phyloP scores from a whole-genome alignment of 805 yeast species.

The Zygoascus biomembranicola region DNA sequence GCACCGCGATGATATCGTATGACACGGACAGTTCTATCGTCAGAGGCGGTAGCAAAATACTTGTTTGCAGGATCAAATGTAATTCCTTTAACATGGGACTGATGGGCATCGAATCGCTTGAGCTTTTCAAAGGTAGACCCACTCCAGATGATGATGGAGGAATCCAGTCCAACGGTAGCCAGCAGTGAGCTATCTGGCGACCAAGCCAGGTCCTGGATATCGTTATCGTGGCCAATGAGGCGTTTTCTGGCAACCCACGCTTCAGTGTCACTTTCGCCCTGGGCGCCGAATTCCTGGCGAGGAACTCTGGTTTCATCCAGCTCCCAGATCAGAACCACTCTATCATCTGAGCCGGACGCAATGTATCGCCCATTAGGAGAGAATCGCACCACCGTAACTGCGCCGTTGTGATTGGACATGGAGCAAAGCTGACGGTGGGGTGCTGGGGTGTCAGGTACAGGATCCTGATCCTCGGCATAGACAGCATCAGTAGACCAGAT shows the following conservation, averaged over 20 bases:
- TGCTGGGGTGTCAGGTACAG: slow-evolving; percentile 9
- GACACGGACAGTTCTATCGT: slow-evolving; percentile 84
- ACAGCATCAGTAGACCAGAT: slow-evolving; percentile 88
- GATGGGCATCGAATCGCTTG: slow-evolving; percentile 85
- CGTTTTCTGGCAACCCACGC: slow-evolving; percentile 93
- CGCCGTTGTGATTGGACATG: slow-evolving; percentile 94
- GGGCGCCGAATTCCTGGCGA: slow-evolving; percentile 58
- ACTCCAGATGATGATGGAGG: slow-evolving; percentile 89
- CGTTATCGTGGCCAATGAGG: slow-evolving; percentile 94
- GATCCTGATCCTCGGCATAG: slow-evolving; percentile 31
- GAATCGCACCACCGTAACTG: slow-evolving; percentile 87
- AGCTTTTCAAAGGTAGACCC: slow-evolving; percentile 86
- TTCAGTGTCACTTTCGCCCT: slow-evolving; percentile 60
- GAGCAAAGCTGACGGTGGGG: slow-evolving; percentile 56
- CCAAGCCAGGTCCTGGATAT: slow-evolving; percentile 97
- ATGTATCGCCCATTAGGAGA: slow-evolving; percentile 86
- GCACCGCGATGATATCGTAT: slow-evolving; percentile 75
- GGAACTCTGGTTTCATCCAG: slow-evolving; percentile 59
- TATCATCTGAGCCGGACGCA: slow-evolving; percentile 94
- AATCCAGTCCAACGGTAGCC: slow-evolving; percentile 90
- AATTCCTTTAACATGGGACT: slow-evolving; percentile 91
- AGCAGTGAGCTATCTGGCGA: slow-evolving; percentile 87
- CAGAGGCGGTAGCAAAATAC: slow-evolving; percentile 94
- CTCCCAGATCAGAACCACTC: slow-evolving; percentile 87
- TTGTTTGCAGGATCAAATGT: slow-evolving; percentile 98